Evolutionary conservation across 2,329 filamentous ascomycete species (phyloP).

Genomic region (Aspergillus clavatus): DNA sequence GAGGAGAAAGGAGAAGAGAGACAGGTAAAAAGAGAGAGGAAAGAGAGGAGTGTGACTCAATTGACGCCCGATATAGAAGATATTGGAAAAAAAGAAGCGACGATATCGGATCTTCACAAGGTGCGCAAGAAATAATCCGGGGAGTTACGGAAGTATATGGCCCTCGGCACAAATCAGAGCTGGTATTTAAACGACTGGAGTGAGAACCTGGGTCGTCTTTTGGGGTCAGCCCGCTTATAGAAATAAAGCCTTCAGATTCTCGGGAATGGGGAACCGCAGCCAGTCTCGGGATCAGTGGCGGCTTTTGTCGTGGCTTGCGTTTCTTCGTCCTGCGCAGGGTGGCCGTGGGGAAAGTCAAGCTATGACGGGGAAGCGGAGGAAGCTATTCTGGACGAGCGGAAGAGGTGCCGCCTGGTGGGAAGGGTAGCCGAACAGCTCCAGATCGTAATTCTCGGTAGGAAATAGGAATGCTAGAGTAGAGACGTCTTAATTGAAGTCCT

Average conservation of each 20-base stretch:
- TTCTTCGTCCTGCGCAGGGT: neutral
- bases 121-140: slow-evolving; percentile 19
- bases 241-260: slow-evolving; percentile 11
- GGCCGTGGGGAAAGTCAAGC: slow-evolving; percentile 23
- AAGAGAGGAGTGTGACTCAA: slow-evolving; percentile 3
- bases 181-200: slow-evolving; percentile 13
- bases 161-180: slow-evolving; percentile 16
- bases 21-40: neutral
- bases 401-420: slow-evolving; percentile 16
- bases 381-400: slow-evolving; percentile 34
- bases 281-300: slow-evolving; percentile 23
- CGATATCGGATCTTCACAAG: slow-evolving; percentile 23
- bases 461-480: neutral
- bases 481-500: neutral
- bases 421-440: neutral
- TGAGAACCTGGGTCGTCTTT: neutral
- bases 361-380: slow-evolving; percentile 36
- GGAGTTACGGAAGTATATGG: slow-evolving; percentile 33
- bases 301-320: too few species aligned
- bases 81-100: slow-evolving; percentile 8
- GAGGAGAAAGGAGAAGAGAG: slow-evolving; percentile 2
- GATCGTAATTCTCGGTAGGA: too few species aligned
- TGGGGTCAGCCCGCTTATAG: slow-evolving; percentile 3
- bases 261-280: slow-evolving; percentile 19
- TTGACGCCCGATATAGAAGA: slow-evolving; percentile 3